Evolutionary conservation across 2,329 filamentous ascomycete genomes (phyloP), one percentile per base, ranked within the genome.

Genomic region (Leptographium procerum): DNA sequence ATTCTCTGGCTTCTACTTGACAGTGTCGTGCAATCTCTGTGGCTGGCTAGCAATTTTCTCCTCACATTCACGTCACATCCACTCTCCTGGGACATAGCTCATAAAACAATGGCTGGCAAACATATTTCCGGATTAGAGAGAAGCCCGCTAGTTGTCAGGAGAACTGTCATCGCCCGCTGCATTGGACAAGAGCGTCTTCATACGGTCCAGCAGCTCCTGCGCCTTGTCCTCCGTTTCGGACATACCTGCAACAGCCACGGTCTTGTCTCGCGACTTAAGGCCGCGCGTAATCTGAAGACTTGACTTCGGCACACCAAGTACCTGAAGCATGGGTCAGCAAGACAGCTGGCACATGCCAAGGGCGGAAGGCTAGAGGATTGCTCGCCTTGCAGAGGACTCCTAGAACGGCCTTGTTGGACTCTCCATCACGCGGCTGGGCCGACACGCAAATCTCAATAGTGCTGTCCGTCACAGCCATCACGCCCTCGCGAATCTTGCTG

Each of bases 361-460:
- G 61, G 19, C 16, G 31, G 29, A 22, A n/a, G 26, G 48, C 48
- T 11, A 6, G 16, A 45, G 24, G 10, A 13, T 31, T 11, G 61
- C 70, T 62, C 64, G 84, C 83, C 66, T 82, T 73, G 62, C 85
- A 84, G 58, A 90, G 71, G 5, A 89, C 70, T 43, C 78, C 74
- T 54, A 83, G 71, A 2, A 88, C 82, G 5, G 86, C 85, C 66
- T 79, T 80, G 66, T 89, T 89, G 6, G 86, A 82, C 66, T 87
- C 83, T 16, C 85, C 85, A 16, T 88, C 83, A 61, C 78, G 77
- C 13, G 86, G 77, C 62, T 79, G 83, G 0, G 84, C 85, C 0
- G 85, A 72, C 2, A 89, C 85, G 53, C 83, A 86, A 1, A 90
- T 68, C 60, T 87, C 80, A 52, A 89, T 77, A 2, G 72, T 72